These are phyloP conservation scores for Pythium utonaiense DNA, from an alignment of 352 stramenopile genomes.

Conservation along the genomic window DNA sequence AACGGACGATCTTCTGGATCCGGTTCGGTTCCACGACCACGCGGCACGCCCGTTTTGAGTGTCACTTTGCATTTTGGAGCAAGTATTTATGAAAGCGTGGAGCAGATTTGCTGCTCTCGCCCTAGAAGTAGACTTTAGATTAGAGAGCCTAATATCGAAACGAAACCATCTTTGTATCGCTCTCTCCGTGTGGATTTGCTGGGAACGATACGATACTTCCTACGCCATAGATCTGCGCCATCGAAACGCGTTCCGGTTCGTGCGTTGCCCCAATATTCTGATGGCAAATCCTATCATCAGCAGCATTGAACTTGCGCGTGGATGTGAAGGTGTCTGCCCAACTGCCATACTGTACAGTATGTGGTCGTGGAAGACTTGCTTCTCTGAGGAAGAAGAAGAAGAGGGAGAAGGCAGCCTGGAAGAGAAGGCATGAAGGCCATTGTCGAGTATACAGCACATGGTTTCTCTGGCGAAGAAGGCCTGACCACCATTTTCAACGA, in stretches of 20 bases:
- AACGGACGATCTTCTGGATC: not conserved
- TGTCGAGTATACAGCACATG: too few relatives aligned
- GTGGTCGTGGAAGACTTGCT: not conserved
- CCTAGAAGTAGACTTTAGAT: not conserved
- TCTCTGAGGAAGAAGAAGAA: not conserved
- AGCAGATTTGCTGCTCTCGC: not conserved
- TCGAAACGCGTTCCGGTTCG: not conserved
- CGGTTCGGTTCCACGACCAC: slow-evolving; percentile 2
- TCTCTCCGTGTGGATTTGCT: not conserved
- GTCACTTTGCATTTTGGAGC: not conserved
- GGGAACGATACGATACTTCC: too few relatives aligned
- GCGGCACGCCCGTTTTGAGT: not conserved
- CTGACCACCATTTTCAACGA: too few relatives aligned
- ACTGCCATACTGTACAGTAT: not conserved
- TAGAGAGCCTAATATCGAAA: too few relatives aligned
- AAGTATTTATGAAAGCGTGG: not conserved
- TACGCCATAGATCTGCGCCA: too few relatives aligned
- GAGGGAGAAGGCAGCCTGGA: not conserved
- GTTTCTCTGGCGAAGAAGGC: too few relatives aligned
- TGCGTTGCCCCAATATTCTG: not conserved
- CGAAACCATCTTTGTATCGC: too few relatives aligned
- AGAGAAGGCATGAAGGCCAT: too few relatives aligned
- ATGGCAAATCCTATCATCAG: not conserved
- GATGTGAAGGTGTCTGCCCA: not conserved
- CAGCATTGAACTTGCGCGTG: not conserved